Base-by-base conservation (phyloP, 257 asterid species). In the Lycium ferocissimum region DNA sequence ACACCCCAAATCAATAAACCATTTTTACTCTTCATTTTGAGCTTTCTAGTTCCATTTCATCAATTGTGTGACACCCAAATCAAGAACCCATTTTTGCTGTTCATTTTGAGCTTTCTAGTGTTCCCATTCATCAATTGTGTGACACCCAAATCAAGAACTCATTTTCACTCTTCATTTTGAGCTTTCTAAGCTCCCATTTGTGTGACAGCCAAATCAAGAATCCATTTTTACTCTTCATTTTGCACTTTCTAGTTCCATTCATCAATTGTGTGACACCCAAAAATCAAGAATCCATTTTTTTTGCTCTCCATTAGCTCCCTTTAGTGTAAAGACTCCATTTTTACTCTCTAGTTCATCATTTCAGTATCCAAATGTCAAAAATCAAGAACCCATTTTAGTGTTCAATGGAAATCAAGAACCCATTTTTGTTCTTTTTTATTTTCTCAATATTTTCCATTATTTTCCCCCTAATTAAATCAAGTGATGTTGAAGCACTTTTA, bases 401-500 rank as follows among this genome's bases (percentile, higher is more conserved):
- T 40, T 40, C 45, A 14, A 78, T 78, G 82, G 65, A 8, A 78
- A 78, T 78, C 66, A 78, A 78, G 82, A 78, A 78, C 66, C 82
- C 66, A 78, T 0, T 78, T 26, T 78, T 78, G 33, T 15, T 45
- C 38, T 43, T 89, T 59, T 67, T 90, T 17, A 75, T 83, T 1
- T 73, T 85, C 18, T 79, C 89, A 33, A 61, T 88, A 56, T 37
- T 90, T 35, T 79, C 85, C 65, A 38, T 81, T 47, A 58, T 73
- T 58, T 82, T 89, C 26, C 89, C 91, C 11, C 73, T 18, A 82
- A 94, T 85, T 65, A 89, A 69, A 70, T 89, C 98, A 83, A 90
- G 90, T 45, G 98, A 96, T 86, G 91, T 89, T 2, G 97, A 94
- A 83, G 92, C 97, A 3, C 97, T 96, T 47, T 82, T 94, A 76